phyloP scores from a whole-genome alignment of 768 basidiomycete species.

The Tricholoma saponaceum region DNA sequence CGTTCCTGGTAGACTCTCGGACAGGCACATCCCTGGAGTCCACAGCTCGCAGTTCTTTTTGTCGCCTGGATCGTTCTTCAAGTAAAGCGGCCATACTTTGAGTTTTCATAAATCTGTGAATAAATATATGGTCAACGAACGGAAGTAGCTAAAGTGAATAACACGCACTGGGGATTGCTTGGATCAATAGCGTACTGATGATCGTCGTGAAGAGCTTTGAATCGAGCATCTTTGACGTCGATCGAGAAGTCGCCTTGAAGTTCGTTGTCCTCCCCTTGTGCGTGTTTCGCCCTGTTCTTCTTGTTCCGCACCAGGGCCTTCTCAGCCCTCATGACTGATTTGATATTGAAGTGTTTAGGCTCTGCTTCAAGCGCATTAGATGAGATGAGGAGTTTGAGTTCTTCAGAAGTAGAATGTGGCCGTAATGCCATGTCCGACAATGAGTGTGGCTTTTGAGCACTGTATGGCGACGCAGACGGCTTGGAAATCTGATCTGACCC shows the following conservation, averaged over 20 bases:
- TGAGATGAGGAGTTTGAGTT: conserved; percentile 59
- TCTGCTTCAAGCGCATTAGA: conserved; percentile 52
- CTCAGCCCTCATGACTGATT: conserved; percentile 83
- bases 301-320: conserved; percentile 51
- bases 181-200: conserved; percentile 95
- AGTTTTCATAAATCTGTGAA: conserved; percentile 82
- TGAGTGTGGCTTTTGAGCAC: conserved; percentile 5
- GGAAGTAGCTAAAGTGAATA: not conserved
- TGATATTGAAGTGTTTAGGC: conserved; percentile 85
- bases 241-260: conserved; percentile 79
- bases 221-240: conserved; percentile 84
- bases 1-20: conserved; percentile 3
- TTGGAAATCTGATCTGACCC: conserved; percentile 10
- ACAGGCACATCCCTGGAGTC: conserved; percentile 9
- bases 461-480: not conserved
- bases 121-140: conserved; percentile 5
- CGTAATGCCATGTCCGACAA: conserved; percentile 19
- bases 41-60: conserved; percentile 30
- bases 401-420: conserved; percentile 52
- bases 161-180: conserved; percentile 84
- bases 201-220: conserved; percentile 84
- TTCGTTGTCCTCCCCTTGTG: conserved; percentile 51
- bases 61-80: conserved; percentile 74
- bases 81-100: conserved; percentile 85
- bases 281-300: conserved; percentile 39